Base-by-base conservation (phyloP, 1,284 basidiomycete species). In the Marasmius oreades region DNA sequence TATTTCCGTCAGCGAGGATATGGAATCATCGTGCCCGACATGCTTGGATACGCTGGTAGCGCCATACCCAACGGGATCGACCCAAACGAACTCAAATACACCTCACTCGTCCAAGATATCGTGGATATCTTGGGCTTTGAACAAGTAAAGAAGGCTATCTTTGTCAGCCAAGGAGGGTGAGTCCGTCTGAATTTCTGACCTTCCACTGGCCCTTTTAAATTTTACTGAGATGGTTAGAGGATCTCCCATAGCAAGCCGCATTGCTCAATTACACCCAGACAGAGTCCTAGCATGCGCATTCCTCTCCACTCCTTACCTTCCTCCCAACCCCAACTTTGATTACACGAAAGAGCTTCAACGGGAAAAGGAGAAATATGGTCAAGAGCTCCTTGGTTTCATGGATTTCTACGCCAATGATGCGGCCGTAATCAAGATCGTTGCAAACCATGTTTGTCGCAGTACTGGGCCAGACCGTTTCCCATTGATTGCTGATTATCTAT, bases 21-120 rank as follows among this genome's bases (percentile, higher is more conserved):
- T 57, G 66, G 74, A 14, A 59, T 77, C 33, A 63, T 78, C 53
- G 74, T 68, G 2, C 75, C 73, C 10, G 74, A 77, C 61, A 70
- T 72, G 64, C 69, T 77, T 3, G 75, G 75, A 4, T 76, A 76
- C 50, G 74, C 73, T 5, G 70, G 69, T 6, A 75, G 74, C 10
- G 70, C 71, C 60, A 75, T 73, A 58, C 74, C 74, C 2, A 52
- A 57, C 0, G 69, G 70, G 3, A n/a, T n/a, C n/a, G n/a, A n/a
- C n/a, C 57, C 69, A 3, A 56, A 55, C 7, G 53, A 57, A 16
- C 77, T 77, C 62, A 51, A 50, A 5, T 44, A 28, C 26, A 61
- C 36, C 6, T 31, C 55, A 4, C 50, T 66, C 51, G 53, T 57
- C 16, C 43, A 56, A 14, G 66, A 69, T 51, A 36, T 67, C 8